phyloP scores from a whole-genome alignment of 345 rosid genomes.

The Chamaenerion angustifolium region DNA sequence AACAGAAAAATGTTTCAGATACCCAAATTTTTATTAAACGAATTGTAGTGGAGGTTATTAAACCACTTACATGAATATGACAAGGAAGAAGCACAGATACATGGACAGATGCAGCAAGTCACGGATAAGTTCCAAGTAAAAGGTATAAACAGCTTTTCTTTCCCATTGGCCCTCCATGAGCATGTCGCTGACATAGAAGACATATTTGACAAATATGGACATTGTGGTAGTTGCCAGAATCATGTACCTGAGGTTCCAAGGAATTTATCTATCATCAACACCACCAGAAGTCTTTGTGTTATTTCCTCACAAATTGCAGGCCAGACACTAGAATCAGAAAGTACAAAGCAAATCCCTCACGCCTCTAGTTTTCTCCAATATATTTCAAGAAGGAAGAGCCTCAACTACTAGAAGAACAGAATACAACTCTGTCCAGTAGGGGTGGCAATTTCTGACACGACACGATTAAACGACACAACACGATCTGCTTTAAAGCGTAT shows the following conservation, averaged over 20 bases:
- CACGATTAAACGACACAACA: too few species aligned
- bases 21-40: too few species aligned
- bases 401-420: too few species aligned
- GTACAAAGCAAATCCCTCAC: too few species aligned
- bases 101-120: conserved; percentile 92
- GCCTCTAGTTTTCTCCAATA: too few species aligned
- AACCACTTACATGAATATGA: conserved; percentile 77
- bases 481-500: too few species aligned
- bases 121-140: conserved; percentile 83
- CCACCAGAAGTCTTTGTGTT: too few species aligned
- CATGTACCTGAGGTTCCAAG: conserved; percentile 54
- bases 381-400: too few species aligned
- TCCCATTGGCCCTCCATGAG: conserved; percentile 99
- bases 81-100: conserved; percentile 94
- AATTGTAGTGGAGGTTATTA: conserved; percentile 2
- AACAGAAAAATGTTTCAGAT: too few species aligned
- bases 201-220: conserved; percentile 67
- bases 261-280: background rate
- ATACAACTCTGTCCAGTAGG: too few species aligned
- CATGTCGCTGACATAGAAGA: conserved; percentile 83
- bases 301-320: too few species aligned
- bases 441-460: too few species aligned
- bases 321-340: background rate
- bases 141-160: conserved; percentile 75
- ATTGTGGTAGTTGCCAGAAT: conserved; percentile 83